Base-by-base conservation (phyloP, 225 moss, liverwort and hornwort genomes). In the Bryoerythrophyllum caledonicum region DNA sequence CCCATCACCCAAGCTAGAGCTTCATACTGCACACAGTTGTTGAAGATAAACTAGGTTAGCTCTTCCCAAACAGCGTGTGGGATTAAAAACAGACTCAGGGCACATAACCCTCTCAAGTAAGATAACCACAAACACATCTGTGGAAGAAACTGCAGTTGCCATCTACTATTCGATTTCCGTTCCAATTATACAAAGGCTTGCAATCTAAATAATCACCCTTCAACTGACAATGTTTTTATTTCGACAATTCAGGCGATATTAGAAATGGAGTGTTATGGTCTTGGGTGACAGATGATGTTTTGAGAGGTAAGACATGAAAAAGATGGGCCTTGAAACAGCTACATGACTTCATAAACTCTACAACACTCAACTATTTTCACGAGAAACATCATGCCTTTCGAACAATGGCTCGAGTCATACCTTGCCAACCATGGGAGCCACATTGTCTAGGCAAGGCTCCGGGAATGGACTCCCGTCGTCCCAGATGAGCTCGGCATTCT, bases 341-440 rank as follows among this genome's bases (percentile, higher is more conserved):
- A 23, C 14, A 52, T 24, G 43, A 32, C 13, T 35, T 16, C 16
- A 19, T 9, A 2, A 8, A 25, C n/a, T 14, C 72, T 21, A 4
- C 12, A 72, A 2, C 63, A 30, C 52, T 37, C 25, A 11, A 34
- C 35, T 34, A 37, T 4, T 43, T 23, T 46, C 23, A 38, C 8
- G 67, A 10, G 20, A 67, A 23, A 58, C 28, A 58, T 35, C 60
- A 62, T 5, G n/a, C 6, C 56, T 48, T 76, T 65, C 17, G 23
- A n/a, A n/a, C 40, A 70, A 73, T 16, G 55, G 37, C 5, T 14
- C 37, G 7, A 70, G 46, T 16, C 62, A 44, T 86, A 97, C 96
- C 94, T 97, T 93, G 74, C 94, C 94, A 76, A 97, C 92, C 92
- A 91, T 92, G 10, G 96, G 96, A 70, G 94, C 94, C 67, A 97